Conservation (phyloP, 202 grass and related monocot species). For the Miscanthus sacchariflorus region DNA sequence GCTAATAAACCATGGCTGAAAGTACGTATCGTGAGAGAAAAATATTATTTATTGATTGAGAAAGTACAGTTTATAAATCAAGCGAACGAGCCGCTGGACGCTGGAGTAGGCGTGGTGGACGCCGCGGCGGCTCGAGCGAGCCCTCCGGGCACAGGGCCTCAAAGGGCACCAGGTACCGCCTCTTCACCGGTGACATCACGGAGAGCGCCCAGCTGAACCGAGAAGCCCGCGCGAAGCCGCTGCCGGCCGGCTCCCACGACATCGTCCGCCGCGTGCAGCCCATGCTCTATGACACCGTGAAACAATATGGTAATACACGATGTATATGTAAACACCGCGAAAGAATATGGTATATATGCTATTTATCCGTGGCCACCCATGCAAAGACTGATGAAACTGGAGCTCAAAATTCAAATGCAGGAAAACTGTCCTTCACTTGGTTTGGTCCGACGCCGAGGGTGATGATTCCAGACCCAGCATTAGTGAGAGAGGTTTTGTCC, state of each 20-base stretch:
- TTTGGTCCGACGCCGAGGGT: constrained; percentile 70
- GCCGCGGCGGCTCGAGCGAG: constrained; percentile 57
- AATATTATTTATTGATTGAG: no score
- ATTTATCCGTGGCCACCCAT: no score
- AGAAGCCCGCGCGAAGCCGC: constrained; percentile 57
- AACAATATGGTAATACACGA: constrained; percentile 33
- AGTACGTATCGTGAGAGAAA: no score
- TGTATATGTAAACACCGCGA: no score
- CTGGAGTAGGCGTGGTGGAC: constrained; percentile 62
- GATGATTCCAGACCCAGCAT: constrained; percentile 61
- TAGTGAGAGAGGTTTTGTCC: constrained; percentile 66
- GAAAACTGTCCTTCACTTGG: constrained; percentile 72
- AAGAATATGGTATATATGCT: no score
- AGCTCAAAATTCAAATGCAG: constrained; percentile 45
- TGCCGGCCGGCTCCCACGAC: constrained; percentile 64
- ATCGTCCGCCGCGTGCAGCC: constrained; percentile 63
- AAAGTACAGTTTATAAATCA: no score
- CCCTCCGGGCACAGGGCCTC: constrained; percentile 64
- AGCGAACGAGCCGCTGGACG: not conserved
- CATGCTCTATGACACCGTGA: constrained; percentile 25
- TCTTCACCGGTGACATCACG: constrained; percentile 62
- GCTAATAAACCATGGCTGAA: no score
- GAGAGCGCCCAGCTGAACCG: constrained; percentile 50
- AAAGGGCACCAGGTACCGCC: constrained; percentile 56
- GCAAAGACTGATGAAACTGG: not conserved